Percentiles rank a stretch among this genome's conserved stretches.
phyloP scores from a whole-genome alignment of 208 protist species.

The Blastocrithidia nonstop region DNA sequence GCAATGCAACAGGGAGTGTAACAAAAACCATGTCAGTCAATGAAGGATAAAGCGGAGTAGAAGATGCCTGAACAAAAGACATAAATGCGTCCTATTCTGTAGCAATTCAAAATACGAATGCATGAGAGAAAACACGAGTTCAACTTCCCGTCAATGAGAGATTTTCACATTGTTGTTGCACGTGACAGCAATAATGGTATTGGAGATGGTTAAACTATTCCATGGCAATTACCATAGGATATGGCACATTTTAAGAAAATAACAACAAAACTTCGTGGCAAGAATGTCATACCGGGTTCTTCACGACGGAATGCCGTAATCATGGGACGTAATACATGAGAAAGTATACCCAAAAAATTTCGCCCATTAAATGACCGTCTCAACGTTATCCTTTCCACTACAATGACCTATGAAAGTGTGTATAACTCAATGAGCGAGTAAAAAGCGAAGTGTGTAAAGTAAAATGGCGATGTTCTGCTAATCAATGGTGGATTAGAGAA shows the following conservation, averaged over 20 bases:
- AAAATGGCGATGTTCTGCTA: conserved; percentile 12
- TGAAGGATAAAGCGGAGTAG: too few relatives aligned
- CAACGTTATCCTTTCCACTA: conserved; percentile 84
- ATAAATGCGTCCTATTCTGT: too few relatives aligned
- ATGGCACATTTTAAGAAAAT: conserved; percentile 75
- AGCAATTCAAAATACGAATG: conserved; percentile 73
- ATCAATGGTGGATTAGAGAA: conserved; percentile 33
- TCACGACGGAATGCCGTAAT: conserved; percentile 87
- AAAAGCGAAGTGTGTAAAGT: conserved; percentile 20
- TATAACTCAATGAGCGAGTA: conserved; percentile 19
- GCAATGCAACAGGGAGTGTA: too few relatives aligned
- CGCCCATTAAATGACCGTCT: conserved; percentile 81
- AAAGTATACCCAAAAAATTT: conserved; percentile 84
- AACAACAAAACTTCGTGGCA: conserved; percentile 60
- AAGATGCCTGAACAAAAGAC: too few relatives aligned
- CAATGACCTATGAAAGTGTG: conserved; percentile 19
- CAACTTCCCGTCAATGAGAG: conserved; percentile 29
- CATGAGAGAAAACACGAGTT: conserved; percentile 24
- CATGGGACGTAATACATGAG: conserved; percentile 96
- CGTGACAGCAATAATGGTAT: conserved; percentile 54
- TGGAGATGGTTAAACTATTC: conserved; percentile 61
- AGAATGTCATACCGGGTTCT: conserved; percentile 13
- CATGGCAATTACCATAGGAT: conserved; percentile 79
- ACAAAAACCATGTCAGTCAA: too few relatives aligned
- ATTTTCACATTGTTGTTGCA: conserved; percentile 69